A percentile compares a stretch with the other conserved stretches of the same genome.
phyloP scores from a whole-genome alignment of 176 grass and related monocot genomes.

The Oryza longistaminata region DNA sequence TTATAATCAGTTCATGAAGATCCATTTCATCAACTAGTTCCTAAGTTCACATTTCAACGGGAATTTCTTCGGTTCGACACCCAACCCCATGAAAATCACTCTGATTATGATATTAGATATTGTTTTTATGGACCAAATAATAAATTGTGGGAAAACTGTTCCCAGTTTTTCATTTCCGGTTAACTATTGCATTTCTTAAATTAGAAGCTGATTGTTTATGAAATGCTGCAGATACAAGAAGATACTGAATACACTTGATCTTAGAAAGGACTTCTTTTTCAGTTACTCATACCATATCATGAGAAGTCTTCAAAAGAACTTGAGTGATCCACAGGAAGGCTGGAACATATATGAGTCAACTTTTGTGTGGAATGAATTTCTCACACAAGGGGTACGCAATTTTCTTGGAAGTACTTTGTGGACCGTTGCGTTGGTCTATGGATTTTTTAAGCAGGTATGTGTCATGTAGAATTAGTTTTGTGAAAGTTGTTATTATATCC shows the following conservation, averaged over 20 bases:
- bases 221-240: slow-evolving; percentile 77
- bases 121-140: not conserved
- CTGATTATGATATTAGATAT: not conserved
- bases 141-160: not conserved
- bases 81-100: not conserved
- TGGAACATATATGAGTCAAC: slow-evolving; percentile 70
- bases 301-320: slow-evolving; percentile 90
- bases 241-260: slow-evolving; percentile 74
- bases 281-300: slow-evolving; percentile 89
- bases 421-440: slow-evolving; percentile 87
- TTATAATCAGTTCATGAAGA: not conserved
- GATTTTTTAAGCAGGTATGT: slow-evolving; percentile 91
- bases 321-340: slow-evolving; percentile 53
- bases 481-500: slow-evolving; percentile 15
- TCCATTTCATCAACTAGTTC: not conserved
- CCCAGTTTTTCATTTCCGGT: not conserved
- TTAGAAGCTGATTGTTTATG: slow-evolving; percentile 21
- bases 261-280: slow-evolving; percentile 96
- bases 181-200: not conserved
- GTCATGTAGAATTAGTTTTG: slow-evolving; percentile 5
- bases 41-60: not conserved
- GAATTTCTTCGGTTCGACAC: not conserved
- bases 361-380: slow-evolving; percentile 94
- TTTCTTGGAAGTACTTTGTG: slow-evolving; percentile 62
- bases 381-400: slow-evolving; percentile 61